Evolutionary conservation across 768 basidiomycete genomes (phyloP).

Genomic region (Tricholoma furcatifolium): DNA sequence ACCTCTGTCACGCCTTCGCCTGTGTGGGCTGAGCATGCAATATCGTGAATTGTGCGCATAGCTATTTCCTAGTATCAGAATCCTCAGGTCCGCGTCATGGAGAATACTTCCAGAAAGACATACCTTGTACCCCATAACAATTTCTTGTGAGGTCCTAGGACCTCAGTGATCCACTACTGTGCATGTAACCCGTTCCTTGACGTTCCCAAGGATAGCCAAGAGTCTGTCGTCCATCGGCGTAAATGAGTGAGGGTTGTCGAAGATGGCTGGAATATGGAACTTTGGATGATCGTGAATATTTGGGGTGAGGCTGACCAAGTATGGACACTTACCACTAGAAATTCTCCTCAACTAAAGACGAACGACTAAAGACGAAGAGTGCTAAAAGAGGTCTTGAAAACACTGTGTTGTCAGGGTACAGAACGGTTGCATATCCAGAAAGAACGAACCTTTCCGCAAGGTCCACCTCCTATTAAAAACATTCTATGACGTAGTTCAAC

Average conservation of each 20-base stretch:
- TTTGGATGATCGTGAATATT: conserved; percentile 26
- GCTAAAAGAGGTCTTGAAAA: conserved; percentile 2
- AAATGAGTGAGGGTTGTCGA: conserved; percentile 98
- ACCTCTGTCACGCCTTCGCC: conserved; percentile 97
- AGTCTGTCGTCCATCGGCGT: conserved; percentile 96
- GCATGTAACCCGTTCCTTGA: conserved; percentile 90
- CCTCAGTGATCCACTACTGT: conserved; percentile 94
- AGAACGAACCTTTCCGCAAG: conserved; percentile 80
- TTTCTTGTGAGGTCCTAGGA: conserved; percentile 93
- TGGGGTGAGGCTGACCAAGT: background rate
- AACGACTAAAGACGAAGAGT: too few relatives aligned
- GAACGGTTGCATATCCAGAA: background rate
- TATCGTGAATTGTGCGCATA: conserved; percentile 92
- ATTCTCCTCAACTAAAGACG: conserved; percentile 8
- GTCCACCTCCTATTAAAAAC: conserved; percentile 98
- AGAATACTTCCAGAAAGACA: conserved; percentile 14
- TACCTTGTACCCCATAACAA: conserved; percentile 91
- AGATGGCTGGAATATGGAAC: conserved; percentile 99
- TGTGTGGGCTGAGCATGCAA: conserved; percentile 95
- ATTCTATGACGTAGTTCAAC: conserved; percentile 97
- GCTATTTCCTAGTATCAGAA: conserved; percentile 80
- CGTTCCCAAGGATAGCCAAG: conserved; percentile 99
- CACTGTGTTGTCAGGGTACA: background rate
- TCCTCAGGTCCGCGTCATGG: background rate
- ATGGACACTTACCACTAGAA: background rate